These are phyloP conservation scores for Allomyces javanicus DNA, from an alignment of 192 early-diverging fungal species.

Conservation along the genomic window DNA sequence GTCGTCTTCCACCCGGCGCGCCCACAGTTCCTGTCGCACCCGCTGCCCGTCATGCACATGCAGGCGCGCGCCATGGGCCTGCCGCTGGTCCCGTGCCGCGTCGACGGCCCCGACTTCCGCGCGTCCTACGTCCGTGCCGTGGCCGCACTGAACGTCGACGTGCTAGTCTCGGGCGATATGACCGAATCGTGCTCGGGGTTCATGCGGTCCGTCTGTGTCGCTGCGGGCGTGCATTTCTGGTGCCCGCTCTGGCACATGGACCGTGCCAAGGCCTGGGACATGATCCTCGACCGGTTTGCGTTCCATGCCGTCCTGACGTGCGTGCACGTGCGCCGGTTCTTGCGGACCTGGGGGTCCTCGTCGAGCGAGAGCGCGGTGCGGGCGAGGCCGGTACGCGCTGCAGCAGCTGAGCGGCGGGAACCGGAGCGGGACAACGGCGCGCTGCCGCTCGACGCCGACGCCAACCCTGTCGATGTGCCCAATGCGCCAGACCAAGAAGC, in stretches of 20 bases:
- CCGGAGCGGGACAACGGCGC: too few species aligned
- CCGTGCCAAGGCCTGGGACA: conserved; percentile 34
- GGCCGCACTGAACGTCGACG: conserved; percentile 16
- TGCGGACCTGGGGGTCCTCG: conserved; percentile 19
- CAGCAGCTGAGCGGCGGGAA: too few species aligned
- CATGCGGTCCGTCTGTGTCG: not conserved
- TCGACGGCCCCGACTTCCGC: conserved; percentile 23
- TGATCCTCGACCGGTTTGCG: conserved; percentile 34
- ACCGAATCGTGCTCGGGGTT: not conserved
- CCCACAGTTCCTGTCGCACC: conserved; percentile 29
- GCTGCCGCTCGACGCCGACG: too few species aligned
- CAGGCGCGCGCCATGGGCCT: conserved; percentile 27
- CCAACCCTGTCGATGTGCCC: too few species aligned
- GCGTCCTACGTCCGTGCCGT: conserved; percentile 25
- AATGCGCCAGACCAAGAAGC: too few species aligned
- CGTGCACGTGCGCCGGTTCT: conserved; percentile 25
- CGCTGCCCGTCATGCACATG: conserved; percentile 17
- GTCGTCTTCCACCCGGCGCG: conserved; percentile 26
- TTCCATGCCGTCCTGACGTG: conserved; percentile 18
- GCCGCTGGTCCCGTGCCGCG: conserved; percentile 17
- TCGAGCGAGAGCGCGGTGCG: conserved; percentile 5
- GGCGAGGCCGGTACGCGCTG: too few species aligned
- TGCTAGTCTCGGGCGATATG: conserved; percentile 29
- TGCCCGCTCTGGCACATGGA: conserved; percentile 7
- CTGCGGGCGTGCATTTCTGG: not conserved